Conservation (phyloP, 2,329 filamentous ascomycete species). For the Sclerotinia glacialis region DNA sequence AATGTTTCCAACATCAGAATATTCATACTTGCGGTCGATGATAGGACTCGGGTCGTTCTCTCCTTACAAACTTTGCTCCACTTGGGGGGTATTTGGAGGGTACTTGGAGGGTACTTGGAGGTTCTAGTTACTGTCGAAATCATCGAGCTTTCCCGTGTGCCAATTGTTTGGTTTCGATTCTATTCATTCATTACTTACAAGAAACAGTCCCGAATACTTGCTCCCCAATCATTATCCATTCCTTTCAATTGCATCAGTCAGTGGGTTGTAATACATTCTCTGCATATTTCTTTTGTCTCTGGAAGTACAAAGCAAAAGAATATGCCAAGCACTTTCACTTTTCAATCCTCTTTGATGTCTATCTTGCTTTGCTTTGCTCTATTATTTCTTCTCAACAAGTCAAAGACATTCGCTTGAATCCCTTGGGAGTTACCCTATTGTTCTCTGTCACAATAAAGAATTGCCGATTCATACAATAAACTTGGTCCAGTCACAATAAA, state of each 20-base stretch:
- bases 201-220: conserved; percentile 5
- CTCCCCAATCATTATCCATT: conserved; percentile 9
- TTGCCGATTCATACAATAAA: conserved; percentile 3
- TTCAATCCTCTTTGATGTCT: background rate
- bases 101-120: background rate
- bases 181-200: background rate
- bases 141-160: background rate
- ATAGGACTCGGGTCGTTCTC: conserved; percentile 11
- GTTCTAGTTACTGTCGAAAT: background rate
- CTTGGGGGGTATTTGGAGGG: background rate
- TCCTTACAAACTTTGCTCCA: conserved; percentile 1
- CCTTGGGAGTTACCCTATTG: conserved; percentile 14
- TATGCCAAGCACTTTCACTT: background rate
- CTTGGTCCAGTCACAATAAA: conserved; percentile 8
- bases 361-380: conserved; percentile 9
- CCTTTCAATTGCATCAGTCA: background rate
- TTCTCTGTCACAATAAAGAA: conserved; percentile 2
- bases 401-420: conserved; percentile 9
- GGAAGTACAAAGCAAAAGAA: conserved; percentile 16
- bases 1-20: conserved; percentile 20
- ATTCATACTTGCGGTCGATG: background rate
- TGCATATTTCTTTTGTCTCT: background rate
- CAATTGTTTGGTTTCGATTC: conserved; percentile 6
- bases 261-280: background rate
- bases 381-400: background rate